A percentile compares a stretch with the other conserved stretches of the same genome.
Conservation (phyloP, 345 rosid species). For the Linum tenue region DNA sequence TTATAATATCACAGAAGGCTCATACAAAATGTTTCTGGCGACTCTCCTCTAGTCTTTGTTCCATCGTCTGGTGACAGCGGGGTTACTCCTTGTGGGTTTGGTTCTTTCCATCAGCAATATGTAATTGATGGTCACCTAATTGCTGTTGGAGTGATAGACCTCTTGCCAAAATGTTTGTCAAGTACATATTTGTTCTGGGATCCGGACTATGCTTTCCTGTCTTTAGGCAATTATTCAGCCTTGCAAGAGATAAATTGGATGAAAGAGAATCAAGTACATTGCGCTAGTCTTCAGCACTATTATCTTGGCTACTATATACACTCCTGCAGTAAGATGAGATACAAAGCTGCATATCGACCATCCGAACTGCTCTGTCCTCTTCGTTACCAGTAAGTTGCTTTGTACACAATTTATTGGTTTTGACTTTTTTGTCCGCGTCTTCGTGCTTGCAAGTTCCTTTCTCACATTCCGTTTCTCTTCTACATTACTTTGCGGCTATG, state of each 20-base stretch:
- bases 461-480: not conserved
- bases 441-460: not conserved
- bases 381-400: slow-evolving; percentile 63
- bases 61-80: slow-evolving; percentile 48
- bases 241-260: slow-evolving; percentile 82
- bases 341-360: slow-evolving; percentile 87
- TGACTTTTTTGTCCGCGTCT: not conserved
- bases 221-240: slow-evolving; percentile 86
- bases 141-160: slow-evolving; percentile 90
- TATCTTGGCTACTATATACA: slow-evolving; percentile 97
- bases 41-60: slow-evolving; percentile 66
- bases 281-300: slow-evolving; percentile 75
- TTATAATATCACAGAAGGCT: slow-evolving; percentile 40
- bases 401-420: slow-evolving; percentile 6
- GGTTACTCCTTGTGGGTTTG: slow-evolving; percentile 79
- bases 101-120: slow-evolving; percentile 96
- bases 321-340: slow-evolving; percentile 96
- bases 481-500: not conserved
- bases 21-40: slow-evolving; percentile 68
- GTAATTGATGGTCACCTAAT: slow-evolving; percentile 68
- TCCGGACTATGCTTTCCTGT: slow-evolving; percentile 81
- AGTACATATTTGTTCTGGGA: slow-evolving; percentile 97
- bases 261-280: slow-evolving; percentile 48
- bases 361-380: slow-evolving; percentile 96
- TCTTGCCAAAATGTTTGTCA: slow-evolving; percentile 88